These are phyloP conservation scores for Spathaspora passalidarum DNA, from an alignment of 805 yeast species.

Conservation along the genomic window DNA sequence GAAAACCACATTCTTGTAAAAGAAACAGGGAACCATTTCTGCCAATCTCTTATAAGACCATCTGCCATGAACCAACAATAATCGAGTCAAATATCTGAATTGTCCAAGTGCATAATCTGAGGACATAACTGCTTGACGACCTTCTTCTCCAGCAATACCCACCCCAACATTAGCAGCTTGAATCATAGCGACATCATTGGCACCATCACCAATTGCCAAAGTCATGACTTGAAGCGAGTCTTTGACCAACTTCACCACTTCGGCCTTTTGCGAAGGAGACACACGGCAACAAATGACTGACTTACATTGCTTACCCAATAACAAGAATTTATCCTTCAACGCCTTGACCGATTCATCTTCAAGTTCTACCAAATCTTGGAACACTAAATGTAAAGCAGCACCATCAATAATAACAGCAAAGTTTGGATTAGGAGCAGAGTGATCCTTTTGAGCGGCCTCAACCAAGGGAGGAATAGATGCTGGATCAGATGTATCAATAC, in stretches of 20 bases:
- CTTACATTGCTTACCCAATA: conserved; percentile 71
- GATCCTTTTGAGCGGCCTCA: conserved; percentile 53
- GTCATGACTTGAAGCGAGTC: conserved; percentile 68
- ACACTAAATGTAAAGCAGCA: conserved; percentile 49
- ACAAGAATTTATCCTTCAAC: conserved; percentile 51
- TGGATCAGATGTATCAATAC: conserved; percentile 34
- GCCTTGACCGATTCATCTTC: conserved; percentile 5
- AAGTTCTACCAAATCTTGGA: conserved; percentile 21
- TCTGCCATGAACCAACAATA: conserved; percentile 76
- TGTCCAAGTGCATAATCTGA: conserved; percentile 83
- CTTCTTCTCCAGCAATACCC: conserved; percentile 87
- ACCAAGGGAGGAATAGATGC: conserved; percentile 36
- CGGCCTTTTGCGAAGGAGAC: conserved; percentile 81
- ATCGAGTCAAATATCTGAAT: conserved; percentile 62
- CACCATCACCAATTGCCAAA: conserved; percentile 81
- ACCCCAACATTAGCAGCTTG: conserved; percentile 84
- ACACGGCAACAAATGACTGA: conserved; percentile 84
- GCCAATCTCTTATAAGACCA: conserved; percentile 76
- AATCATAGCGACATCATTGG: conserved; percentile 86
- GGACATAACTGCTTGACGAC: conserved; percentile 84
- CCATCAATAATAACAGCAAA: conserved; percentile 73
- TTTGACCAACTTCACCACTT: conserved; percentile 66
- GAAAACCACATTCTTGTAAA: conserved; percentile 73
- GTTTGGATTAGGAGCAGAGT: conserved; percentile 56
- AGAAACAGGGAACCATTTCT: conserved; percentile 76